Evolutionary conservation across 805 yeast genomes (phyloP).

Genomic region (Candida ovalis): DNA sequence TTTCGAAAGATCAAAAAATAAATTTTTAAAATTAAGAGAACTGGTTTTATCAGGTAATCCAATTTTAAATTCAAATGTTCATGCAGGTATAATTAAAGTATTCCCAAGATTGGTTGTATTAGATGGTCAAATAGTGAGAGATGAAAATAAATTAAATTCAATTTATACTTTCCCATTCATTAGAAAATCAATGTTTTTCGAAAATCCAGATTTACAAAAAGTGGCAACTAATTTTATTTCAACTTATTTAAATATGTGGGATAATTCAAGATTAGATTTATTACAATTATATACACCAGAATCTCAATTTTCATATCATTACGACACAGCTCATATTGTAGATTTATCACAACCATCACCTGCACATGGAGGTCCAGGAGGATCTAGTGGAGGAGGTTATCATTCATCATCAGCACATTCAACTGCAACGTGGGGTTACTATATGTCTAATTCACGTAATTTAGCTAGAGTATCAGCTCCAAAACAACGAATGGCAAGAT

Average conservation of each 20-base stretch:
- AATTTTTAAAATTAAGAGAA: conserved; percentile 70
- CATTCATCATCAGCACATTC: conserved; percentile 5
- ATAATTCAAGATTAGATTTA: conserved; percentile 66
- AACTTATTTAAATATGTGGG: conserved; percentile 79
- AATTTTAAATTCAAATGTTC: conserved; percentile 43
- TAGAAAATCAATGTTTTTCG: conserved; percentile 71
- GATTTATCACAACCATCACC: conserved; percentile 12
- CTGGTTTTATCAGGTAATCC: conserved; percentile 80
- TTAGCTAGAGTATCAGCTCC: conserved; percentile 56
- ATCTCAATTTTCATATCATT: conserved; percentile 80
- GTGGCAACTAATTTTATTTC: conserved; percentile 75
- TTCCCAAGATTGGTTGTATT: conserved; percentile 81
- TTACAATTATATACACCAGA: conserved; percentile 71
- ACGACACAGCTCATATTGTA: conserved; percentile 56
- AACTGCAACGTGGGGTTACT: conserved; percentile 51
- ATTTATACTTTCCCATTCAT: conserved; percentile 55
- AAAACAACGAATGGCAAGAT: conserved; percentile 52
- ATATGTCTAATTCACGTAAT: conserved; percentile 74
- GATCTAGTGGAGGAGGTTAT: conserved; percentile 9
- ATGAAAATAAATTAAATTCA: conserved; percentile 53
- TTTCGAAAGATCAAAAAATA: conserved; percentile 74
- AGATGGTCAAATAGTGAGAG: conserved; percentile 76
- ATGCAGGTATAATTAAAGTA: conserved; percentile 56
- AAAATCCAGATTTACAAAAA: conserved; percentile 63
- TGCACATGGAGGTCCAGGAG: not conserved